Evolutionary conservation across 768 basidiomycete genomes (phyloP), one percentile per base, ranked within the genome.

Genomic region (Boletus coccyginus): DNA sequence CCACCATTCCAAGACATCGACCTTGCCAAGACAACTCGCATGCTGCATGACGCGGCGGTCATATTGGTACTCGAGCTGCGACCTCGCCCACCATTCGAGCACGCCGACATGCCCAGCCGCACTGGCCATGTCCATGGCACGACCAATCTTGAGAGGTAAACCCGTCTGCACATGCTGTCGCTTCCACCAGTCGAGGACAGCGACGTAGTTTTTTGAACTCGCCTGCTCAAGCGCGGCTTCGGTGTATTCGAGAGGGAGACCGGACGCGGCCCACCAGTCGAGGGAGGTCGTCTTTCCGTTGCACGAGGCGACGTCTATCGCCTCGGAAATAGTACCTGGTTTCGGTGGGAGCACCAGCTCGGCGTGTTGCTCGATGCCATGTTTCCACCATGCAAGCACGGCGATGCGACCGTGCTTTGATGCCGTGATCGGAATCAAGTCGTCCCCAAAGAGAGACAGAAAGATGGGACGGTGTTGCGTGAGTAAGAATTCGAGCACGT

Each of bases 1-100:
- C 92, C 92, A 93, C 92, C 92, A 94, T 62, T 88, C 76, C 58
- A 94, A 72, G 21, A 91, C 87, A 27, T 90, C 84, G 12, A 92
- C 81, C 71, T 84, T 90, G 19, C 92, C 92, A 52, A 86, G 81
- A 72, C 85, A 87, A 59, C 87, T 88, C 2, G 92, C 90, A 57
- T 88, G 85, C 56, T 90, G 84, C 60, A 93, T 74, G 31, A 88
- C 88, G 59, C 85, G 81, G 42, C 82, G 80, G 65, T 92, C 90
- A 70, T 91, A 90, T 64, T 89, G 89, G 58, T 82, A 81, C 44
- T 91, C 90, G 39, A 92, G 77, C 56, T 86, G 84, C 1, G 89
- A 90, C 4, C 81, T 78, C 3, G 86, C 83, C 91, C 91, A 94
- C 91, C 92, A 94, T 68, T 89, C 88, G 38, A 94, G 81, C 3